These are phyloP conservation scores for Alternaria brassicicola DNA, from an alignment of 2,329 filamentous ascomycete species.

Conservation along the genomic window DNA sequence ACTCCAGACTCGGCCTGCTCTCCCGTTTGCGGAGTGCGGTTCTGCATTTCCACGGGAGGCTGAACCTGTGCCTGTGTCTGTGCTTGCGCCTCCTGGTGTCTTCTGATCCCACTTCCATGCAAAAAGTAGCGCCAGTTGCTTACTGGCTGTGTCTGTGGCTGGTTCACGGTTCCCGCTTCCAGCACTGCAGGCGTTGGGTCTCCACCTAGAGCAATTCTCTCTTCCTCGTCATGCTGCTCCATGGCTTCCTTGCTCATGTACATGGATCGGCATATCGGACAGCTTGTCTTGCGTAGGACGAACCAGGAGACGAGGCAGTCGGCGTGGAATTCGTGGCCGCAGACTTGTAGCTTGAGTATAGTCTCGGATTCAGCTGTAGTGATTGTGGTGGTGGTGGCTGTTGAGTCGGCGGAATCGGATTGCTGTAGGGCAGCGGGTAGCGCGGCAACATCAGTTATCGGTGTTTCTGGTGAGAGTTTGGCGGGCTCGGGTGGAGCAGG, in stretches of 20 bases:
- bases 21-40: background rate
- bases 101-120: constrained; percentile 5
- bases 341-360: constrained; percentile 35
- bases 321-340: constrained; percentile 41
- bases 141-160: background rate
- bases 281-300: constrained; percentile 37
- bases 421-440: background rate
- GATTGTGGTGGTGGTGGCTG: constrained; percentile 1
- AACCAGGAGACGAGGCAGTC: constrained; percentile 43
- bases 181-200: background rate
- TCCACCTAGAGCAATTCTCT: background rate
- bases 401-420: background rate
- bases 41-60: constrained; percentile 1
- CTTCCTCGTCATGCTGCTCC: constrained; percentile 24
- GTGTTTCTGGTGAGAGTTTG: constrained; percentile 21
- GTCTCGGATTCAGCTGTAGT: constrained; percentile 18
- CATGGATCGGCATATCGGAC: constrained; percentile 39
- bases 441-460: constrained; percentile 10
- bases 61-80: constrained; percentile 5
- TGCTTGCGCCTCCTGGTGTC: background rate
- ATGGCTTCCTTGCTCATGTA: constrained; percentile 33
- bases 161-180: background rate
- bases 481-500: constrained; percentile 38
- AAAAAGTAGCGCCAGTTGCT: constrained; percentile 23
- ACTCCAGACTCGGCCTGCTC: background rate